Evolutionary conservation across 345 rosid genomes (phyloP), one percentile per base, ranked within the genome.

Genomic region (Lepidium didymum): DNA sequence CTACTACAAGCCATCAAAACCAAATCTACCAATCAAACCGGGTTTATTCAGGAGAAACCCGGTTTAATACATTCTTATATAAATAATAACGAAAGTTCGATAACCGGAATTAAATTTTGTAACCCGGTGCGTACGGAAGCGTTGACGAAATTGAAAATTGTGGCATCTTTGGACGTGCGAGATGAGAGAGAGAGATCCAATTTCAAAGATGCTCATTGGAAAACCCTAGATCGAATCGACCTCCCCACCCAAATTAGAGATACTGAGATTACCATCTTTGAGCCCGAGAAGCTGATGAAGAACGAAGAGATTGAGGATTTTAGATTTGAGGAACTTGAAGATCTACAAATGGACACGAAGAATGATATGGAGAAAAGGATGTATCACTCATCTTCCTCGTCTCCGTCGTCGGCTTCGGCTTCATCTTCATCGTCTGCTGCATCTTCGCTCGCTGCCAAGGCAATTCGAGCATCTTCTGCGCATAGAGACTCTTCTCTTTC

Each of bases 381-480:
- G 70, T 37, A 46, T 45, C 34, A 40, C 66, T 70, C 56, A 3
- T 81, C 75, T 14, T 29, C 76, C 0, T 45, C 68, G 4, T 27
- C 42, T 37, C 50, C 74, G 6, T n/a, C 83, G 13, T 68, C 80
- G 21, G 67, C 86, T 41, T 29, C 78, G 25, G 72, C 88, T 36
- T 80, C 85, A 2, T 81, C 88, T 31, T 80, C 85, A 1, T 81
- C 88, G 0, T 50, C 84, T 6, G 75, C 82, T 12, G 76, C 85
- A 0, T 66, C 81, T 7, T 81, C 83, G 2, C 79, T 84, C 33
- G 85, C 87, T 15, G 93, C 97, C n/a, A 88, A 83, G 77, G 97
- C 98, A 16, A 90, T 90, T 11, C 76, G 86, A 72, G 98, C 96
- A 49, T 85, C 90, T 34, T 87, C 98, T 12, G 90, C 96, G 7